These are phyloP conservation scores for Bipolaris victoriae DNA, from an alignment of 2,329 filamentous ascomycete genomes.

Conservation along the genomic window DNA sequence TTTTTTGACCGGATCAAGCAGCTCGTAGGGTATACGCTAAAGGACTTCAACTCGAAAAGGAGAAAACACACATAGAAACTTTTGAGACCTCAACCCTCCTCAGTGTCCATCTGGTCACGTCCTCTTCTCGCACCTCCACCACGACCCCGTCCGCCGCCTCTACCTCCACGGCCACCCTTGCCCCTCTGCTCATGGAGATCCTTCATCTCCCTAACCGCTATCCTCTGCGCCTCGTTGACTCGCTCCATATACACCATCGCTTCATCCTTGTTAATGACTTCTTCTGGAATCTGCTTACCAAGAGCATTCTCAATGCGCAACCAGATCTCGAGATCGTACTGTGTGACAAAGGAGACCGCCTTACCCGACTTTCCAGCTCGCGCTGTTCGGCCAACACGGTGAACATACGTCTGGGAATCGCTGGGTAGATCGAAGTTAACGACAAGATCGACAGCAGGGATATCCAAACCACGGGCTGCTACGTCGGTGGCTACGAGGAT, in stretches of 20 bases:
- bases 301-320: constrained; percentile 82
- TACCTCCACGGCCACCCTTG: constrained; percentile 57
- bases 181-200: constrained; percentile 71
- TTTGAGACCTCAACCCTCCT: constrained; percentile 65
- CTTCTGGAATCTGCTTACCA: constrained; percentile 75
- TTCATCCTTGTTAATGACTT: constrained; percentile 76
- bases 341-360: constrained; percentile 80
- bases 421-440: constrained; percentile 84
- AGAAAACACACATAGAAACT: neutral
- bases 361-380: constrained; percentile 84
- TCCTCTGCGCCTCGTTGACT: constrained; percentile 82
- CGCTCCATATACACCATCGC: constrained; percentile 80
- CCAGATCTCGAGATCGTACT: constrained; percentile 85
- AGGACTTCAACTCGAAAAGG: neutral
- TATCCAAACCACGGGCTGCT: constrained; percentile 90
- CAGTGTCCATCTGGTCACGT: constrained; percentile 73
- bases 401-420: constrained; percentile 89
- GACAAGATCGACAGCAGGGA: constrained; percentile 87
- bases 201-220: constrained; percentile 83
- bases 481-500: constrained; percentile 94
- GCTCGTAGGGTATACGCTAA: constrained; percentile 13
- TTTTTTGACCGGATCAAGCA: constrained; percentile 7
- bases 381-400: constrained; percentile 86
- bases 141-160: constrained; percentile 30
- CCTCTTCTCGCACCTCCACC: constrained; percentile 53